Evolutionary conservation across 1,284 basidiomycete species (phyloP), one percentile per base, ranked within the genome.

Genomic region (Leccinum pachyderme): DNA sequence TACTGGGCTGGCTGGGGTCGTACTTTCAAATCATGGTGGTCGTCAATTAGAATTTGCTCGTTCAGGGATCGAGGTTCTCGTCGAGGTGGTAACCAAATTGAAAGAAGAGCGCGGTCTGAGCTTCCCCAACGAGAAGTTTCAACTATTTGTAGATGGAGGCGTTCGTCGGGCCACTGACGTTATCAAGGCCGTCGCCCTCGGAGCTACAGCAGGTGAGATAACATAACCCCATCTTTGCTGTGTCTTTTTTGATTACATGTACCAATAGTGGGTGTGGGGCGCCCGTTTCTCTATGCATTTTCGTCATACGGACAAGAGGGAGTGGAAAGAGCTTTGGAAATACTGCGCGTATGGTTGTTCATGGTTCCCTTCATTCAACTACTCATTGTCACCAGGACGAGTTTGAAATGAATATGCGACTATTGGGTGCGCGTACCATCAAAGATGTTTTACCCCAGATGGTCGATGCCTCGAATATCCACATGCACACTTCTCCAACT

Each of bases 121-220:
- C 12, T 86, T 87, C 68, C 88, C 88, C 8, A 72, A 75, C 27
- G 63, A 67, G 12, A 87, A 83, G 55, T 97, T 97, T 74, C 86
- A 93, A 69, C 77, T 98, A 51, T 95, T 93, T 66, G 83, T 97
- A 7, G 95, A 98, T 68, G 95, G 95, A 18, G 95, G 95, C 54
- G 91, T 97, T 8, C 81, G 95, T 51, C 79, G 95, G 44, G 93
- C 93, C 0, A 93, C 89, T 9, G 95, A 98, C 70, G 90, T 97
- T 1, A 76, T 98, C 61, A 98, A 98, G 71, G 95, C 94, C 7
- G 73, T 98, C 49, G 93, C 94, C 1, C 77, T 98, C 24, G 95
- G 95, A 11, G 95, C 95, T 7, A 95, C 87, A 32, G 95, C 93
- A 22, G 88, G 91, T 81, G 61, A 11, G 56, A 54, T 53, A 25